Conservation (phyloP, 495 filamentous ascomycete genomes). For the Thozetella sp. region DNA sequence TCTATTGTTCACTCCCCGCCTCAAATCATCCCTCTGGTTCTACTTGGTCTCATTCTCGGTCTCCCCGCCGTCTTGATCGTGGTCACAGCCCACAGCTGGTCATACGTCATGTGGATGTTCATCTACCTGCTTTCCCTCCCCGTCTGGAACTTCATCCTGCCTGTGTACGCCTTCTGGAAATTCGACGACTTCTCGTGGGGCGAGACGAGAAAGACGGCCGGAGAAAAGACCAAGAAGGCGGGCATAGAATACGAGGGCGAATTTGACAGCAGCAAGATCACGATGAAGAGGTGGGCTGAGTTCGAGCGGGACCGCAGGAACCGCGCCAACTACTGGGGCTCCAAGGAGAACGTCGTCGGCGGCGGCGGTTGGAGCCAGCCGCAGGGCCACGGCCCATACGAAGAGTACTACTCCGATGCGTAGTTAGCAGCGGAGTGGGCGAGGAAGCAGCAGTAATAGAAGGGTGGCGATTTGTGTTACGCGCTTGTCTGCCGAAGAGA, state of each 20-base stretch:
- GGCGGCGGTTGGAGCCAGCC: slow-evolving; percentile 27
- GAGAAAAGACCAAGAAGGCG: slow-evolving; percentile 78
- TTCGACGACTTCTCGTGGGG: slow-evolving; percentile 99
- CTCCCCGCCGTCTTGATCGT: slow-evolving; percentile 92
- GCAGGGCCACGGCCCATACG: slow-evolving; percentile 41
- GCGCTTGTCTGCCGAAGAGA: no score
- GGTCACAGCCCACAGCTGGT: slow-evolving; percentile 90
- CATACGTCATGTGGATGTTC: slow-evolving; percentile 95
- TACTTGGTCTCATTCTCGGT: slow-evolving; percentile 90
- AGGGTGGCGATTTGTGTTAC: slow-evolving; percentile 5
- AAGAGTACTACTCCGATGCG: slow-evolving; percentile 53
- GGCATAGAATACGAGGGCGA: slow-evolving; percentile 90
- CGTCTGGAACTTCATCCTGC: slow-evolving; percentile 97
- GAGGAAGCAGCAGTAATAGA: neutral
- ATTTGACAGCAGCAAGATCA: slow-evolving; percentile 97
- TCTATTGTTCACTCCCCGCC: slow-evolving; percentile 81
- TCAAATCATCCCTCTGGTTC: slow-evolving; percentile 90
- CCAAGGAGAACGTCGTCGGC: slow-evolving; percentile 42
- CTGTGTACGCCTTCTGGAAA: slow-evolving; percentile 97
- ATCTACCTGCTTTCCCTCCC: slow-evolving; percentile 94
- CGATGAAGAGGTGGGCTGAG: slow-evolving; percentile 97
- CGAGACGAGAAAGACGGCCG: slow-evolving; percentile 93
- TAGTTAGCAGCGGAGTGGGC: slow-evolving; percentile 19
- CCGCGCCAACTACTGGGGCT: slow-evolving; percentile 46
- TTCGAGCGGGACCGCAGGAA: slow-evolving; percentile 69